Evolutionary conservation across 176 grass and related monocot genomes (phyloP).

Genomic region (Rhipidocladum racemiflorum): DNA sequence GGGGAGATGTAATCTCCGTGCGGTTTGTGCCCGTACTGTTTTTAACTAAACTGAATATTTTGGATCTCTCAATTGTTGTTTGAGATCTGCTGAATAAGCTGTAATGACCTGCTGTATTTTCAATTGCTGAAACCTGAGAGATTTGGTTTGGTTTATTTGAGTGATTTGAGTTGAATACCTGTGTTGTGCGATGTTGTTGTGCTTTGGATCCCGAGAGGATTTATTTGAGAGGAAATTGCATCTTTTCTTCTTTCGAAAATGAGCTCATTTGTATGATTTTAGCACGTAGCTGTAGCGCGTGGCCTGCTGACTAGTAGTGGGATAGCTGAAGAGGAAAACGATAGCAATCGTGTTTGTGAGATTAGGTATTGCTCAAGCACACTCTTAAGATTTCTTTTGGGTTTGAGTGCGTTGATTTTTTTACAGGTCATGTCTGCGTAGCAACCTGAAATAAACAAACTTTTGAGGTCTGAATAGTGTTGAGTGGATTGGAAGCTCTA

Average conservation of each 20-base stretch:
- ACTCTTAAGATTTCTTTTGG: neutral
- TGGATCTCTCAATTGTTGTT: neutral
- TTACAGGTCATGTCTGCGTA: neutral
- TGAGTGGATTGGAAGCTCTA: neutral
- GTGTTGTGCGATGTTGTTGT: no score
- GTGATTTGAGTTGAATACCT: neutral
- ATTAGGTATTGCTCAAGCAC: neutral
- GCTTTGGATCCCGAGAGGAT: no score
- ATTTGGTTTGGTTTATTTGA: slow-evolving; percentile 17
- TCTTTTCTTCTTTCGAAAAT: no score
- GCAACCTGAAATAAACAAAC: no score
- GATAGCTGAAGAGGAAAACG: no score
- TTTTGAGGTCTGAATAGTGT: neutral
- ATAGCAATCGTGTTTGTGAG: neutral
- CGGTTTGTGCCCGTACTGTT: slow-evolving; percentile 51
- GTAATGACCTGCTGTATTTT: slow-evolving; percentile 27
- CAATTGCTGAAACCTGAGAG: slow-evolving; percentile 7
- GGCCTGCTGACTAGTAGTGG: no score
- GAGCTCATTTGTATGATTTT: no score
- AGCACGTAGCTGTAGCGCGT: no score
- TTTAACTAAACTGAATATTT: slow-evolving; percentile 30
- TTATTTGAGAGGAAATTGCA: no score
- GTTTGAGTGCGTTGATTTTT: neutral
- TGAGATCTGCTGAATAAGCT: slow-evolving; percentile 40
- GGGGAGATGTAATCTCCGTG: slow-evolving; percentile 11